Percentiles rank a stretch among this genome's conserved stretches.
phyloP scores from a whole-genome alignment of 345 rosid genomes.

The Viola odorata region DNA sequence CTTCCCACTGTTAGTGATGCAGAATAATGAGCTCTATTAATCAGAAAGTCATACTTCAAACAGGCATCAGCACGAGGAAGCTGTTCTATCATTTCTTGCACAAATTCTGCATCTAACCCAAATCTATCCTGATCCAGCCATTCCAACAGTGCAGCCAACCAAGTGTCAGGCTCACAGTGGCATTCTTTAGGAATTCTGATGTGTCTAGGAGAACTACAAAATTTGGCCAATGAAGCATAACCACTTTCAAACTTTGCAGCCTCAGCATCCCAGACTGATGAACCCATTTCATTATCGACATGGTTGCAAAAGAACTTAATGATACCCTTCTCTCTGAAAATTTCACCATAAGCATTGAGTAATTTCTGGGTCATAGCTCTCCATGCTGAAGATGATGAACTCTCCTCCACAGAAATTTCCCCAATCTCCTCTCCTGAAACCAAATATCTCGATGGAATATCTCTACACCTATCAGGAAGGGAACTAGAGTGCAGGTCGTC shows the following conservation, averaged over 20 bases:
- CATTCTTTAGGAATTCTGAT: conserved; percentile 25
- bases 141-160: conserved; percentile 40
- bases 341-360: conserved; percentile 46
- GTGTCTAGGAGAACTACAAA: conserved; percentile 47
- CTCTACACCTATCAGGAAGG: conserved; percentile 23
- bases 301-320: conserved; percentile 66
- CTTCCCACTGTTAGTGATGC: conserved; percentile 49
- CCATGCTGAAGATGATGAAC: conserved; percentile 76
- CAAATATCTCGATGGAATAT: conserved; percentile 16
- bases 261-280: conserved; percentile 31
- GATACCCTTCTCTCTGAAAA: conserved; percentile 34
- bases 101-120: conserved; percentile 88
- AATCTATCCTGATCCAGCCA: conserved; percentile 90
- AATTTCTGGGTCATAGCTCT: conserved; percentile 54
- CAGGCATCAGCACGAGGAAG: conserved; percentile 72
- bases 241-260: conserved; percentile 31
- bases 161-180: conserved; percentile 39
- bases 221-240: conserved; percentile 46
- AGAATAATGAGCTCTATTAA: conserved; percentile 44
- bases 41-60: conserved; percentile 52
- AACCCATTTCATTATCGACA: conserved; percentile 33
- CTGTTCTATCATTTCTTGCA: conserved; percentile 74
- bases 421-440: conserved; percentile 53
- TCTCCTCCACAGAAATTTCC: conserved; percentile 68
- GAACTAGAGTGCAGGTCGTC: conserved; percentile 25